These are phyloP conservation scores for Olyra latifolia DNA, from an alignment of 176 grass and related monocot genomes.

Conservation along the genomic window DNA sequence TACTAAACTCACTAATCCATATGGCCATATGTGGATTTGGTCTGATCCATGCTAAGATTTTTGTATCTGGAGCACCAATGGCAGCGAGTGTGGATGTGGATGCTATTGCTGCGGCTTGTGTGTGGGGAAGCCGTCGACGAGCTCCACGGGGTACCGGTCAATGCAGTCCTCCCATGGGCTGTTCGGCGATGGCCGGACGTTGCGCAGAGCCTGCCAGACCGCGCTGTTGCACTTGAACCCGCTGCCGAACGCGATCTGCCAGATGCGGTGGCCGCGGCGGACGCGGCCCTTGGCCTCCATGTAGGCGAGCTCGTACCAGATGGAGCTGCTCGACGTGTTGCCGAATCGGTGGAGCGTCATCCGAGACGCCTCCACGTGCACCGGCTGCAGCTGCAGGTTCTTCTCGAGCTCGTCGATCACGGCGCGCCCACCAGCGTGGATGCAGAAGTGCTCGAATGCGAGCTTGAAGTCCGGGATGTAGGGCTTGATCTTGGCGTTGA, in stretches of 20 bases:
- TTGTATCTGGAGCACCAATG: constrained; percentile 2
- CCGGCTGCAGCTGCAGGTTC: constrained; percentile 75
- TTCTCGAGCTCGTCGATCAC: constrained; percentile 95
- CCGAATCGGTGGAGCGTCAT: constrained; percentile 87
- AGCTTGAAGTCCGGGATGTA: constrained; percentile 97
- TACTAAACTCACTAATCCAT: not conserved
- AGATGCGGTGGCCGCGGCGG: constrained; percentile 69
- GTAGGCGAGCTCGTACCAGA: constrained; percentile 96
- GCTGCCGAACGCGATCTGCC: constrained; percentile 94
- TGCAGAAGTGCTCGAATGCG: constrained; percentile 93
- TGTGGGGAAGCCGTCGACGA: constrained; percentile 62
- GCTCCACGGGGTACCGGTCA: constrained; percentile 73
- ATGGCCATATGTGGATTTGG: constrained; percentile 23
- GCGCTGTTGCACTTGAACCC: constrained; percentile 98
- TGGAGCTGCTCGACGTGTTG: constrained; percentile 94
- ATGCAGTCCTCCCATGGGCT: constrained; percentile 84
- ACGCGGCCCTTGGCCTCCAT: constrained; percentile 86
- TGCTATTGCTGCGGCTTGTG: constrained; percentile 38
- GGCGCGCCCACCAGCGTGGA: constrained; percentile 83
- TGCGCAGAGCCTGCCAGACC: constrained; percentile 72
- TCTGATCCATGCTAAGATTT: constrained; percentile 27
- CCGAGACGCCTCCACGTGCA: constrained; percentile 86
- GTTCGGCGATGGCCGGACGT: constrained; percentile 61
- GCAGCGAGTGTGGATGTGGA: not conserved
- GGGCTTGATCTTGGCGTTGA: constrained; percentile 74